These are phyloP conservation scores for Digitaria exilis DNA, from an alignment of 202 grass and related monocot species.

Conservation along the genomic window DNA sequence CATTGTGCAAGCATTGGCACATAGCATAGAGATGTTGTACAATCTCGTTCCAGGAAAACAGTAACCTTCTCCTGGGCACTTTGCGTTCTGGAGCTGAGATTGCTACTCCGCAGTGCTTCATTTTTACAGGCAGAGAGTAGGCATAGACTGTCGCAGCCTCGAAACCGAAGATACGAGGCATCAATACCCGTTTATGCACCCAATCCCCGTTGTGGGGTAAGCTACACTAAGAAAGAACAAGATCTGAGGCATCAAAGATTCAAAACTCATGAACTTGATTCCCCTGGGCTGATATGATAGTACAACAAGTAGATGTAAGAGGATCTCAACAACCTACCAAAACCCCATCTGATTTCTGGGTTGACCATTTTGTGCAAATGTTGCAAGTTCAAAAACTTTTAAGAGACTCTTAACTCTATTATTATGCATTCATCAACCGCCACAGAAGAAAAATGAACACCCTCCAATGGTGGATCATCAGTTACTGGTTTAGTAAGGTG, in stretches of 20 bases:
- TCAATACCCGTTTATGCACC: background rate
- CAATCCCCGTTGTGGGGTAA: too few species aligned
- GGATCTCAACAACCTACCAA: background rate
- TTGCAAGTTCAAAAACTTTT: conserved; percentile 30
- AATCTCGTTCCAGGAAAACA: background rate
- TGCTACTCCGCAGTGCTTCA: background rate
- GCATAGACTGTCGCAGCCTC: background rate
- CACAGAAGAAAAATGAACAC: conserved; percentile 1
- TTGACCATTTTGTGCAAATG: conserved; percentile 16
- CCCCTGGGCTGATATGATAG: background rate
- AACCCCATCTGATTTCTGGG: background rate
- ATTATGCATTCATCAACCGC: conserved; percentile 37
- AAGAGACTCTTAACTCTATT: conserved; percentile 26
- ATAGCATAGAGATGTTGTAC: background rate
- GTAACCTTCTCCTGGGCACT: background rate
- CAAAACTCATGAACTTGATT: background rate
- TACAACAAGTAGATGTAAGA: conserved; percentile 21
- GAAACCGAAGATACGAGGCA: background rate
- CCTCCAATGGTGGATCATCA: background rate
- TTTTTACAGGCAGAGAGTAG: background rate
- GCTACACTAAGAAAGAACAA: background rate
- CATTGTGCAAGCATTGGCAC: background rate
- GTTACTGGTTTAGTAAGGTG: conserved; percentile 2
- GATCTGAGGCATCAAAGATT: background rate
- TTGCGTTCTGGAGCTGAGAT: background rate